phyloP scores from a whole-genome alignment of 192 early-diverging fungal species.

The Coemansia umbellata region DNA sequence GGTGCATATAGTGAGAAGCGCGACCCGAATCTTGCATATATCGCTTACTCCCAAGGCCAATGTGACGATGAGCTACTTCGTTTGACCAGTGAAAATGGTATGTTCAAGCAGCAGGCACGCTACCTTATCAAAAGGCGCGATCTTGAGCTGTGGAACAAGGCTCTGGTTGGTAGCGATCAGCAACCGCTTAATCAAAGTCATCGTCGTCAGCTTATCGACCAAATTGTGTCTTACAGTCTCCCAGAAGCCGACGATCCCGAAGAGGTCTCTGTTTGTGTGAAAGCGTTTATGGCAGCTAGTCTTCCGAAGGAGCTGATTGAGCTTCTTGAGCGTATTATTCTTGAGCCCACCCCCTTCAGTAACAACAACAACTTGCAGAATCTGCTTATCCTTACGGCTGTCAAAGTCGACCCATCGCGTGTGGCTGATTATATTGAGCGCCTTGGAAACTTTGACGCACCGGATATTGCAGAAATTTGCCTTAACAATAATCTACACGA shows the following conservation, averaged over 20 bases:
- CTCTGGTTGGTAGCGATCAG: conserved; percentile 60
- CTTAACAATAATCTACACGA: conserved; percentile 85
- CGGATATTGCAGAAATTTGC: conserved; percentile 96
- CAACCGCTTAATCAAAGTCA: conserved; percentile 66
- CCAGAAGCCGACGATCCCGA: conserved; percentile 96
- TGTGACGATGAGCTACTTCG: conserved; percentile 92
- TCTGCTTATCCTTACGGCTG: conserved; percentile 93
- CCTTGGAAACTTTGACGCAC: conserved; percentile 93
- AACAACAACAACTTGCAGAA: conserved; percentile 98
- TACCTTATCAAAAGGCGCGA: conserved; percentile 92
- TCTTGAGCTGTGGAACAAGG: conserved; percentile 78
- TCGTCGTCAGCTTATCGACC: conserved; percentile 89
- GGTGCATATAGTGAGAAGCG: conserved; percentile 99
- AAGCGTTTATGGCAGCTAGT: conserved; percentile 97
- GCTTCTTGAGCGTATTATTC: conserved; percentile 92
- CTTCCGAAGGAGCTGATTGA: conserved; percentile 96
- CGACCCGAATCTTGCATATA: conserved; percentile 92
- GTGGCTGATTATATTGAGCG: conserved; percentile 97
- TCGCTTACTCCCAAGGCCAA: conserved; percentile 91
- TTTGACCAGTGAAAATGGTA: conserved; percentile 96
- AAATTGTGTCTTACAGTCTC: conserved; percentile 84
- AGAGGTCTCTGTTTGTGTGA: conserved; percentile 95
- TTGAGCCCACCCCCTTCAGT: conserved; percentile 88
- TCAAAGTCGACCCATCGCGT: conserved; percentile 86
- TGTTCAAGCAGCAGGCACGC: conserved; percentile 99